These are phyloP conservation scores for Cardiospermum halicacabum DNA, from an alignment of 345 rosid genomes.

Conservation along the genomic window DNA sequence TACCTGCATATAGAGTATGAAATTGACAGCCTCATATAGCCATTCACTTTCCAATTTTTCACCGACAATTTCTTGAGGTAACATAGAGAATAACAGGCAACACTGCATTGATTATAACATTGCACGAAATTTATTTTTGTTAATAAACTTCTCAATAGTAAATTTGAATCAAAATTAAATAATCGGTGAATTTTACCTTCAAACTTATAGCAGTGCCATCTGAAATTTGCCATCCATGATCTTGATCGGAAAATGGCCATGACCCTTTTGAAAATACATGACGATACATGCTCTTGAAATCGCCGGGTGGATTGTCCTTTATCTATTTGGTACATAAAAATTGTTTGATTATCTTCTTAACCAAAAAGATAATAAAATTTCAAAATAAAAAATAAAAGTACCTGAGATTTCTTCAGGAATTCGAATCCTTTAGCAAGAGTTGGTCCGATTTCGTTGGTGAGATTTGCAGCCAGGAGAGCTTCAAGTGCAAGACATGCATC, in stretches of 20 bases:
- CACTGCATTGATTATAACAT: slow-evolving; percentile 39
- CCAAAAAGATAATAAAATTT: no score
- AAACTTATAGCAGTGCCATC: slow-evolving; percentile 45
- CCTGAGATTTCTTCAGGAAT: slow-evolving; percentile 77
- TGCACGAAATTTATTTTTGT: no score
- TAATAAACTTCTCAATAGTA: background rate
- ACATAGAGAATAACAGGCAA: slow-evolving; percentile 36
- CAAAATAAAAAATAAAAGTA: no score
- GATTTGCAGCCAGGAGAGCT: slow-evolving; percentile 60
- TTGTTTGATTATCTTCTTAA: background rate
- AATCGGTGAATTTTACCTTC: no score
- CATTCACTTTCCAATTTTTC: slow-evolving; percentile 36
- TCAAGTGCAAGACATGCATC: slow-evolving; percentile 70
- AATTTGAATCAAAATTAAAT: no score
- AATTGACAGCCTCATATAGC: slow-evolving; percentile 47
- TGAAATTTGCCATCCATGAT: slow-evolving; percentile 53
- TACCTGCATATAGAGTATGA: slow-evolving; percentile 49
- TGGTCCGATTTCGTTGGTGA: slow-evolving; percentile 46
- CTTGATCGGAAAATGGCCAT: slow-evolving; percentile 48
- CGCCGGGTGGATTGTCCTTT: slow-evolving; percentile 37
- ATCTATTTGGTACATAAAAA: slow-evolving; percentile 32
- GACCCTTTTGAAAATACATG: slow-evolving; percentile 49
- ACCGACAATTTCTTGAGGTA: slow-evolving; percentile 52
- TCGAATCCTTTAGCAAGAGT: slow-evolving; percentile 66
- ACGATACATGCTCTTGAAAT: slow-evolving; percentile 30